These are phyloP conservation scores for Dinochytrium kinnereticum DNA, from an alignment of 371 early-diverging fungal genomes.

Conservation along the genomic window DNA sequence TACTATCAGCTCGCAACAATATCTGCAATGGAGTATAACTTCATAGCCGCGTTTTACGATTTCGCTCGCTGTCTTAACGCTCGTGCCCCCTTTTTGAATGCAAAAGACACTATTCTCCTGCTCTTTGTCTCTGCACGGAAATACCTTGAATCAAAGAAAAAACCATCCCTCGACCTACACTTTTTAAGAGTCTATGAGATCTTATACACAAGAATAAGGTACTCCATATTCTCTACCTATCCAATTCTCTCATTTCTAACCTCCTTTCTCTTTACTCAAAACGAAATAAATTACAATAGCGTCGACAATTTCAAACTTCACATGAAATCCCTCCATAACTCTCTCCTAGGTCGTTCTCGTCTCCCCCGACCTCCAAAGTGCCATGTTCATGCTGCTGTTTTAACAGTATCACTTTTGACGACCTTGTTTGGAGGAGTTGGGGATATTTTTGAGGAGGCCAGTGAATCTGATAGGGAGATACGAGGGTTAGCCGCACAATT, in stretches of 20 bases:
- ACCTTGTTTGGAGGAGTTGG: background rate
- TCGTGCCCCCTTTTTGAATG: slow-evolving; percentile 28
- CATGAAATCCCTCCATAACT: background rate
- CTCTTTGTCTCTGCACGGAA: slow-evolving; percentile 27
- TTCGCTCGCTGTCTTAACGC: slow-evolving; percentile 37
- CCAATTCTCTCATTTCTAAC: background rate
- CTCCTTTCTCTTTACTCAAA: background rate
- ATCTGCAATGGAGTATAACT: slow-evolving; percentile 11
- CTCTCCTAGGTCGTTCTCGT: background rate
- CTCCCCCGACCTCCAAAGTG: background rate
- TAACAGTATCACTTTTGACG: background rate
- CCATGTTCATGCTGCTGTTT: slow-evolving; percentile 1
- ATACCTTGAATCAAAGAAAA: background rate
- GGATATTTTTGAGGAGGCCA: background rate
- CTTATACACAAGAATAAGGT: slow-evolving; percentile 41
- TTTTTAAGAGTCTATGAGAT: slow-evolving; percentile 36
- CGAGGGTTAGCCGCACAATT: background rate
- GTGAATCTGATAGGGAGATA: background rate
- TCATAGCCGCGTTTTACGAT: slow-evolving; percentile 24
- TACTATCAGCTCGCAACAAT: slow-evolving; percentile 38
- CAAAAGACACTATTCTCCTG: slow-evolving; percentile 32
- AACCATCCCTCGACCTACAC: background rate
- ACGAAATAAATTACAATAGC: background rate
- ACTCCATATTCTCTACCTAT: background rate
- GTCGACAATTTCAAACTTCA: background rate